Conservation (phyloP, 352 stramenopile species). For the Proteromonas lacertae region DNA sequence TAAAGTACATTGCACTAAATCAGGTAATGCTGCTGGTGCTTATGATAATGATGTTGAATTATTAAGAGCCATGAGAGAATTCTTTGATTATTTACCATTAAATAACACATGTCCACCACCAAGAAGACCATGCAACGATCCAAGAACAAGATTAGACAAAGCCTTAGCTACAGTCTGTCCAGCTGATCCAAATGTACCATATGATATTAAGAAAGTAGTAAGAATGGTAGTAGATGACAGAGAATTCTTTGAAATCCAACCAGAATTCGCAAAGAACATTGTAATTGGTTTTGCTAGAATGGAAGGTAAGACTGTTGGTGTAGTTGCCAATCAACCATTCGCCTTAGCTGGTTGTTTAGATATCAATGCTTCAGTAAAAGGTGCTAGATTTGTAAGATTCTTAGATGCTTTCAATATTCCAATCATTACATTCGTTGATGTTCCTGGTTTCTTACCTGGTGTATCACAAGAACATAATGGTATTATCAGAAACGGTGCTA, state of each 20-base stretch:
- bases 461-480: conserved; percentile 23
- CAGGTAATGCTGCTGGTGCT: conserved; percentile 59
- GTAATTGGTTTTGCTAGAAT: conserved; percentile 73
- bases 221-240: conserved; percentile 59
- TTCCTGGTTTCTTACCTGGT: conserved; percentile 83
- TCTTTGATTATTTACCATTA: conserved; percentile 76
- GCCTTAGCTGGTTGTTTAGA: conserved; percentile 79
- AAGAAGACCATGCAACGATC: conserved; percentile 31
- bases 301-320: conserved; percentile 64
- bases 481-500: conserved; percentile 84
- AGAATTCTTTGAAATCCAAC: conserved; percentile 83
- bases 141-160: conserved; percentile 22
- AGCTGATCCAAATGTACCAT: conserved; percentile 76
- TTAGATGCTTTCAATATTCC: conserved; percentile 94
- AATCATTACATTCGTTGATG: conserved; percentile 84
- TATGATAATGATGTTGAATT: conserved; percentile 84
- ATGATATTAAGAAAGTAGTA: conserved; percentile 90
- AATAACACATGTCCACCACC: conserved; percentile 37
- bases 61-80: conserved; percentile 50
- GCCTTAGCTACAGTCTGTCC: conserved; percentile 12
- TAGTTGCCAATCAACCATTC: conserved; percentile 88
- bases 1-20: conserved; percentile 50
- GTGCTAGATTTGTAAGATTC: conserved; percentile 65
- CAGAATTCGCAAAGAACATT: conserved; percentile 87
- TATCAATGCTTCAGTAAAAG: conserved; percentile 56